phyloP scores from a whole-genome alignment of 345 rosid species.

The Heritiera fomes region DNA sequence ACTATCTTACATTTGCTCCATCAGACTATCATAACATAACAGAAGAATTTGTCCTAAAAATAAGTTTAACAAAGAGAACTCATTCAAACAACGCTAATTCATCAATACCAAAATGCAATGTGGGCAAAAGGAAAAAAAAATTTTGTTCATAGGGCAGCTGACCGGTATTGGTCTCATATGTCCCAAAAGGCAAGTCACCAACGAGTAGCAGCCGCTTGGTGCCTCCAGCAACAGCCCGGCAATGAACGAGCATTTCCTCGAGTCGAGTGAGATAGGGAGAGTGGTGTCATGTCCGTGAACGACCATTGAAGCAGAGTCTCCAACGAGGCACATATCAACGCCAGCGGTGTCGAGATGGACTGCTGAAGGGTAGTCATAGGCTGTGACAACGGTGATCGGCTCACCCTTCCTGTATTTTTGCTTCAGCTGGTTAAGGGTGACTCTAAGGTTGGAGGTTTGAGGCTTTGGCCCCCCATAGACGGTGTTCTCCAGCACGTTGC shows the following conservation, averaged over 20 bases:
- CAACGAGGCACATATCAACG: constrained; percentile 79
- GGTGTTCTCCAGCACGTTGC: constrained; percentile 74
- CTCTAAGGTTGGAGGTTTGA: constrained; percentile 60
- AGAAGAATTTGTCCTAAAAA: background rate
- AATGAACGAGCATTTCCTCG: constrained; percentile 89
- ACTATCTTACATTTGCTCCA: background rate
- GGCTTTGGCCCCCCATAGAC: constrained; percentile 81
- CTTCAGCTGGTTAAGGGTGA: constrained; percentile 50
- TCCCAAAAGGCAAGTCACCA: constrained; percentile 90
- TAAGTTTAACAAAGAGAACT: background rate
- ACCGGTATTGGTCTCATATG: constrained; percentile 66
- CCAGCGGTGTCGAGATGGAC: constrained; percentile 85
- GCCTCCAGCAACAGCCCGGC: constrained; percentile 87
- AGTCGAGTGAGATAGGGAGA: constrained; percentile 67
- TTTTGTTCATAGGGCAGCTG: constrained; percentile 43
- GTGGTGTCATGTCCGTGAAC: constrained; percentile 96
- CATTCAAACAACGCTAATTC: background rate
- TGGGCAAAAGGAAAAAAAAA: background rate
- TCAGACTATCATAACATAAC: background rate
- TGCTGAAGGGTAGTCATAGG: constrained; percentile 84
- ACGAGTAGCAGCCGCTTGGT: constrained; percentile 78
- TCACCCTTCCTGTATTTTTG: constrained; percentile 67
- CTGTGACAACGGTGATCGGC: constrained; percentile 78
- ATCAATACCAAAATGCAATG: background rate
- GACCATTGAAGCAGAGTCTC: constrained; percentile 95